Conservation (phyloP, 2,329 filamentous ascomycete genomes). For the Cytospora leucostoma region DNA sequence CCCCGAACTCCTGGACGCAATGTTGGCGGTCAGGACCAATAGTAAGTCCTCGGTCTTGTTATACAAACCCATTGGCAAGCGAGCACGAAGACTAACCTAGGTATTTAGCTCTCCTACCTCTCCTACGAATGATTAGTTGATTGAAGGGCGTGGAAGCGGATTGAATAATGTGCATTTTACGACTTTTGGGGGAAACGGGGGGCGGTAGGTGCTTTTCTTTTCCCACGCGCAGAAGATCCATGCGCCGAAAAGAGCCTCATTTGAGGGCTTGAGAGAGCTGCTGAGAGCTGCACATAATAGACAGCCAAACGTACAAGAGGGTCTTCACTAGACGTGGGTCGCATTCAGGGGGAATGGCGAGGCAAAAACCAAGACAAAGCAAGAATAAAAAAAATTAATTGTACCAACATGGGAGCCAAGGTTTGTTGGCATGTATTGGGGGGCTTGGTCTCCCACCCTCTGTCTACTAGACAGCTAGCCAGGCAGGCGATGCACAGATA, state of each 20-base stretch:
- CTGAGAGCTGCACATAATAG: slow-evolving; percentile 13
- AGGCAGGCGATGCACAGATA: slow-evolving; percentile 8
- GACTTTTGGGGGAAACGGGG: slow-evolving; percentile 29
- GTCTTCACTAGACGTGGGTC: slow-evolving; percentile 4
- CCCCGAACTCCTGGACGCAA: slow-evolving; percentile 47
- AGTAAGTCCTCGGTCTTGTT: slow-evolving; percentile 38
- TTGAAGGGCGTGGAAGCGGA: slow-evolving; percentile 4
- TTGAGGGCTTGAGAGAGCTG: background rate
- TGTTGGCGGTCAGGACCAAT: slow-evolving; percentile 42
- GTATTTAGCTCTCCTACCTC: slow-evolving; percentile 42
- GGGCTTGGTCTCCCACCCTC: background rate
- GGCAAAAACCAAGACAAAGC: slow-evolving; percentile 7
- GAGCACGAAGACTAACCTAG: slow-evolving; percentile 10
- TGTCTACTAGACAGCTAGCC: background rate
- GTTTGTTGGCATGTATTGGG: background rate
- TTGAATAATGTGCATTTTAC: slow-evolving; percentile 27
- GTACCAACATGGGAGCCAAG: slow-evolving; percentile 13
- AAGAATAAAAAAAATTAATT: slow-evolving; percentile 22
- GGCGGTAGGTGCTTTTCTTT: slow-evolving; percentile 33
- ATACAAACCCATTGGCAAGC: background rate
- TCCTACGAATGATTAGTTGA: slow-evolving; percentile 39
- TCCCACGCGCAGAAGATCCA: slow-evolving; percentile 27
- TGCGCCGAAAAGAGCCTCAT: slow-evolving; percentile 1
- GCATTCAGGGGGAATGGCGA: slow-evolving; percentile 8
- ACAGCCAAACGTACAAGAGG: background rate